phyloP scores from a whole-genome alignment of 495 filamentous ascomycete genomes.

The Penicillium lividum region DNA sequence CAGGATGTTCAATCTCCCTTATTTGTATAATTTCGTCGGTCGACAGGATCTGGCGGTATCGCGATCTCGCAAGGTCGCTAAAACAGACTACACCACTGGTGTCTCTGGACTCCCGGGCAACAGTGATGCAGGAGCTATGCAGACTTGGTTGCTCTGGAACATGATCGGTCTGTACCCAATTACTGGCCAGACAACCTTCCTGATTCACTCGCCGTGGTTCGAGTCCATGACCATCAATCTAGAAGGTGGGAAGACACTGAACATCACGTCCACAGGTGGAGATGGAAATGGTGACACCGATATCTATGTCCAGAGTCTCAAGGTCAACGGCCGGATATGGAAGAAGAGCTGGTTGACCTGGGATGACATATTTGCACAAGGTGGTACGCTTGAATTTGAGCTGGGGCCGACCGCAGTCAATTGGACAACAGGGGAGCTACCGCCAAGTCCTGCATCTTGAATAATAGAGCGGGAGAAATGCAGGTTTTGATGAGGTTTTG shows the following conservation, averaged over 20 bases:
- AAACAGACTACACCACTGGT: conserved; percentile 38
- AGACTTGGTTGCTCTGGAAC: conserved; percentile 61
- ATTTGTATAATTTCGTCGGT: conserved; percentile 69
- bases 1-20: conserved; percentile 64
- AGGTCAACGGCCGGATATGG: conserved; percentile 52
- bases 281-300: conserved; percentile 40
- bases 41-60: conserved; percentile 55
- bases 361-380: conserved; percentile 55
- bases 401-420: conserved; percentile 44
- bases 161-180: conserved; percentile 62
- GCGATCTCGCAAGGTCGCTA: conserved; percentile 39
- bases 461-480: neutral
- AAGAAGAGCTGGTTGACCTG: conserved; percentile 54
- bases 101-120: conserved; percentile 55
- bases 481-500: neutral
- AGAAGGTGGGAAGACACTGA: conserved; percentile 43
- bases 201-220: conserved; percentile 60
- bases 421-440: conserved; percentile 52
- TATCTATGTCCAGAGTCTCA: conserved; percentile 50
- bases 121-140: conserved; percentile 60
- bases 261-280: conserved; percentile 47
- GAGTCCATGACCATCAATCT: conserved; percentile 50
- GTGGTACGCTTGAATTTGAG: conserved; percentile 56
- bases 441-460: conserved; percentile 53
- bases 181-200: conserved; percentile 55